Base-by-base conservation (phyloP, 2,329 filamentous ascomycete genomes). In the Zymoseptoria brevis region DNA sequence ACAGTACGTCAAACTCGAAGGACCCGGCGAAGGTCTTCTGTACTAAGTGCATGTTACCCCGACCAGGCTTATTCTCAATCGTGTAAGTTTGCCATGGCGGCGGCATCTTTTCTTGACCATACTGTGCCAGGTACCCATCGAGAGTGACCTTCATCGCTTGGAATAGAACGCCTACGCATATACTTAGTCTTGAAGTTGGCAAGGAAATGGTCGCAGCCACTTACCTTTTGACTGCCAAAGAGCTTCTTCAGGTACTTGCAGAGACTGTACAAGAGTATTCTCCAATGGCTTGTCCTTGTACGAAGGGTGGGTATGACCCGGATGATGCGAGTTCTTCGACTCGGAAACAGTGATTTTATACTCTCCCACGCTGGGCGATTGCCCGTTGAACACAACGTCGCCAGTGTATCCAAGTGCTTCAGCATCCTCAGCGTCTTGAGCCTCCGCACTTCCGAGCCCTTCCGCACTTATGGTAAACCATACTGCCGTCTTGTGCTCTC, bases 1-100 rank as follows among this genome's bases (percentile, higher is more conserved):
- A 96, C 54, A 97, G 80, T 56, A 97, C 81, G 72, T 97, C 94
- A 67, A 97, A 97, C 77, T 87, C 90, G 69, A 97, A 99, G 1
- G 86, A 74, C 1, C 94, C 93, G 67, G 92, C 83, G 67, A 96
- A 97, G 1, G 91, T 84, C 76, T 96, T 96, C 75, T 99, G 90
- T 16, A 97, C 81, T 49, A 96, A 77, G 64, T 99, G 93, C 13
- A 90, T 77, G 69, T 97, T 97, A 29, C 91, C 93, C 11, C 75
- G 68, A 4, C 82, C 84, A 2, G 88, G 86, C 30, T 76, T 74
- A 72, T 96, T 87, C 51, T 80, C 75, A 57, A 97, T 80, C 6
- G 89, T 89, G 73, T 95, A 96, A 0, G 92, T 81, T 72, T 94
- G 89, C 77, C 87, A 90, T 1, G 93, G 87, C 8, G 92, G 91